These are phyloP conservation scores for Zopfochytrium polystomum DNA, from an alignment of 371 early-diverging fungal genomes.

Conservation along the genomic window DNA sequence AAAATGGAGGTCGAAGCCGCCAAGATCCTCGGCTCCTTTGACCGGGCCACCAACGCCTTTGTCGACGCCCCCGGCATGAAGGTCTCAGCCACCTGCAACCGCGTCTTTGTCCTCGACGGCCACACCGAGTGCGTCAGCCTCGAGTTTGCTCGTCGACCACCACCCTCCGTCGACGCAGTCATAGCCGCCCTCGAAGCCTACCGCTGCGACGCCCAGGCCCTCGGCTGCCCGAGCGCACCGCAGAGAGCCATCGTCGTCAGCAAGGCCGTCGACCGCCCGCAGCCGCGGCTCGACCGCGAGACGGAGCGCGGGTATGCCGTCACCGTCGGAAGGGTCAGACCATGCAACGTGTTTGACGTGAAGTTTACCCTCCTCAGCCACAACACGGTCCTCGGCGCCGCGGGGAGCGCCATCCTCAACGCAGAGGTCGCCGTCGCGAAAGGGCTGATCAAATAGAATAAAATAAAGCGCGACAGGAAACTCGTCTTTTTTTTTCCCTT, in stretches of 20 bases:
- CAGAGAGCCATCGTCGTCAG: constrained; percentile 71
- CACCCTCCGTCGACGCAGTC: too few relatives aligned
- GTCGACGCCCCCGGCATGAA: too few relatives aligned
- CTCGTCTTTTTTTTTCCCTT: too few relatives aligned
- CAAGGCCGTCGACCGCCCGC: constrained; percentile 77
- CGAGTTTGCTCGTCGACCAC: too few relatives aligned
- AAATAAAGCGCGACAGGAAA: too few relatives aligned
- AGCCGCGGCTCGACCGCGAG: constrained; percentile 89
- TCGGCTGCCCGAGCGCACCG: constrained; percentile 80
- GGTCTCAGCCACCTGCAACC: constrained; percentile 92
- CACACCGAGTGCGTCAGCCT: constrained; percentile 87
- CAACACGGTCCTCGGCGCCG: too few relatives aligned
- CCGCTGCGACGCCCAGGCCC: constrained; percentile 66
- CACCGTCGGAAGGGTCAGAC: constrained; percentile 81
- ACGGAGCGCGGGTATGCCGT: constrained; percentile 82
- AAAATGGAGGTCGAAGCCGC: constrained; percentile 92
- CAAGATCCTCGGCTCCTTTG: constrained; percentile 81
- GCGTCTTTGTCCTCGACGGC: constrained; percentile 96
- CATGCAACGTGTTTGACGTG: constrained; percentile 80
- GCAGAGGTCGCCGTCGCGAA: constrained; percentile 73
- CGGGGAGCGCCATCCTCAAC: constrained; percentile 89
- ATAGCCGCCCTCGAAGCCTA: too few relatives aligned
- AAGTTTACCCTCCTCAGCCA: constrained; percentile 88
- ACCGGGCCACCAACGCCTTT: too few relatives aligned
- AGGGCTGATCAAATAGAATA: constrained; percentile 27